Evolutionary conservation across 1,139 yeast genomes (phyloP), one percentile per base, ranked within the genome.

Genomic region (Lodderomyces pseudojiufengensis): DNA sequence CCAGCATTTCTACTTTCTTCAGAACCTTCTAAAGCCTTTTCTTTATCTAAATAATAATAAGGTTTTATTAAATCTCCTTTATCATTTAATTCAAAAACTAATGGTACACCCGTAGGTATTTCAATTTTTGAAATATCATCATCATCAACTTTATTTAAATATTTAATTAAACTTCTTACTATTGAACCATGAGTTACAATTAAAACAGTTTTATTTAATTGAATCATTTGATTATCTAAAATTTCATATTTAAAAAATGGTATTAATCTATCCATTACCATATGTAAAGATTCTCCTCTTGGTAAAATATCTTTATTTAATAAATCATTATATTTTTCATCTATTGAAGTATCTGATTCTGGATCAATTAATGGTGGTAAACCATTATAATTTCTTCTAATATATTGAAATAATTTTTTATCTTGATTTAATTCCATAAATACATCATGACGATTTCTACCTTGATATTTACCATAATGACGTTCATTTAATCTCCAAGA

Each of bases 141-240:
- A 49, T 81, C 85, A 31, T 75, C 66, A 3, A 83, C 73, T 3
- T 63, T 59, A 43, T 74, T 74, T 28, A 84, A 50, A 36, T 78
- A 63, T 50, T 82, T 83, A 38, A 82, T 65, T 25, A 83, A 60
- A 15, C 87, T 80, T 44, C 95, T 65, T 3, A 82, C 85, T 4
- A 84, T 75, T 33, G 85, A 77, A 2, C 95, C 95, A 57, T 84
- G 95, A 1, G 86, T 83, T 8, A 81, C 84, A 25, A 84, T 63
- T 22, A 84, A 49, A 5, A 82, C 79, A 1, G 75, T 70, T 29
- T 67, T 66, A 31, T 69, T 57, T 32, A 67, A 55, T 20, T 52
- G 57, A 15, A 61, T 44, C 42, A 62, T 43, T 20, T 63, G 62
- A 29, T 64, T 50, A 9, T 51, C 49, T 28, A 62, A 48, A 2